phyloP scores from a whole-genome alignment of 2,329 filamentous ascomycete genomes.

The Pochonia chlamydosporia region DNA sequence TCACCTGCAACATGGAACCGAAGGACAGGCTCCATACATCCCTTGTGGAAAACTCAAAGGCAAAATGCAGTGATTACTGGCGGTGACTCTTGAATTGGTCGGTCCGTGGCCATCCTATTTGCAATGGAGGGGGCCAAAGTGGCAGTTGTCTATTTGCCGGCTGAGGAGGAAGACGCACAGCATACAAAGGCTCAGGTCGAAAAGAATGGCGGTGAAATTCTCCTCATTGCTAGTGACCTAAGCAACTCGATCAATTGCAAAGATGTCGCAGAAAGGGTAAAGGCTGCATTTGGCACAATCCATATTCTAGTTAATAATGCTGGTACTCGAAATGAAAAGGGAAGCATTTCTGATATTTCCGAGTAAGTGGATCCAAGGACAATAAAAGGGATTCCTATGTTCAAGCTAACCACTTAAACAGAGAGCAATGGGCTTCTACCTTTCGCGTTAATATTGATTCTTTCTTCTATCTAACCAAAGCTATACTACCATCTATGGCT shows the following conservation, averaged over 20 bases:
- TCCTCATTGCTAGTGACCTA: background rate
- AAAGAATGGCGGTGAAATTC: background rate
- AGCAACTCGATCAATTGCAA: background rate
- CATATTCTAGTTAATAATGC: conserved; percentile 4
- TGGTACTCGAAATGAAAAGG: background rate
- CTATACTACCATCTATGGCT: background rate
- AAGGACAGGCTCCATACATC: background rate
- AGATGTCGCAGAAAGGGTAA: background rate
- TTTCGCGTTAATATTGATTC: background rate
- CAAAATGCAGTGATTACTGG: conserved; percentile 66
- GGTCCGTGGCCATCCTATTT: conserved; percentile 10
- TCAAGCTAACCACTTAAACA: background rate
- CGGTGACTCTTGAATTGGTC: conserved; percentile 49
- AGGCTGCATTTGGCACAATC: background rate
- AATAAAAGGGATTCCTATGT: too few relatives aligned
- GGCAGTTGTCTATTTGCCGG: conserved; percentile 12
- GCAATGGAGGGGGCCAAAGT: conserved; percentile 12
- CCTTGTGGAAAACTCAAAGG: background rate
- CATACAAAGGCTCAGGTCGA: background rate
- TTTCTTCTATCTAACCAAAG: background rate
- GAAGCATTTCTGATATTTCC: background rate
- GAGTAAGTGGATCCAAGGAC: too few relatives aligned
- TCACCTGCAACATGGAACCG: background rate
- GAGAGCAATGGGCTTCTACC: background rate
- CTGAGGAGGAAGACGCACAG: conserved; percentile 12